Evolutionary conservation across 2,329 filamentous ascomycete genomes (phyloP).

Genomic region (Neofusicoccum sp.): DNA sequence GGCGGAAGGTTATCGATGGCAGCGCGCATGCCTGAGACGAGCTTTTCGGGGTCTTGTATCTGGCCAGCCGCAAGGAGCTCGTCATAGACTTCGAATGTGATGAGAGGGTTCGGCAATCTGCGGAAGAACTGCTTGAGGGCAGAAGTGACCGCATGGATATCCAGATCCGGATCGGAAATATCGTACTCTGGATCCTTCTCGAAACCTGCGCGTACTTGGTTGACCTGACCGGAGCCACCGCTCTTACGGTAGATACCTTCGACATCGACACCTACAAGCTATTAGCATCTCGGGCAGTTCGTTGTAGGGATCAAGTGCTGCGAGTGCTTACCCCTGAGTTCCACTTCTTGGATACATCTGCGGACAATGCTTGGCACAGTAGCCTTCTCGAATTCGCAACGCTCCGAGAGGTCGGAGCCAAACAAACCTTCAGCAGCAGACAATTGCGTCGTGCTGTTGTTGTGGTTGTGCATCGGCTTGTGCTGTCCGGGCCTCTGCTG

Average conservation of each 20-base stretch:
- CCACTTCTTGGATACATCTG: slow-evolving; percentile 94
- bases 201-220: slow-evolving; percentile 86
- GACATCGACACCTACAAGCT: slow-evolving; percentile 70
- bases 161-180: slow-evolving; percentile 87
- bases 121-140: slow-evolving; percentile 97
- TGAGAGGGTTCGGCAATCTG: slow-evolving; percentile 81
- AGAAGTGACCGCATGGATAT: slow-evolving; percentile 95
- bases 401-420: slow-evolving; percentile 81
- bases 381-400: slow-evolving; percentile 83
- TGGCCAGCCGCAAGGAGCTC: slow-evolving; percentile 75
- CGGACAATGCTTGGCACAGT: slow-evolving; percentile 88
- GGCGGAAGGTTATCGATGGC: slow-evolving; percentile 77
- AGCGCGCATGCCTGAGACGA: slow-evolving; percentile 61
- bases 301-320: neutral
- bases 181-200: slow-evolving; percentile 83
- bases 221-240: slow-evolving; percentile 86
- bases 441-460: slow-evolving; percentile 26
- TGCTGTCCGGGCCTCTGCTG: slow-evolving; percentile 22
- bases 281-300: slow-evolving; percentile 16
- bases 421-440: slow-evolving; percentile 60
- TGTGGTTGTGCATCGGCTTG: slow-evolving; percentile 34
- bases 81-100: slow-evolving; percentile 93
- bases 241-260: slow-evolving; percentile 99
- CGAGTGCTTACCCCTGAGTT: slow-evolving; percentile 65
- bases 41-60: slow-evolving; percentile 55